phyloP scores from a whole-genome alignment of 345 rosid species.

The Eucalyptus viminalis region DNA sequence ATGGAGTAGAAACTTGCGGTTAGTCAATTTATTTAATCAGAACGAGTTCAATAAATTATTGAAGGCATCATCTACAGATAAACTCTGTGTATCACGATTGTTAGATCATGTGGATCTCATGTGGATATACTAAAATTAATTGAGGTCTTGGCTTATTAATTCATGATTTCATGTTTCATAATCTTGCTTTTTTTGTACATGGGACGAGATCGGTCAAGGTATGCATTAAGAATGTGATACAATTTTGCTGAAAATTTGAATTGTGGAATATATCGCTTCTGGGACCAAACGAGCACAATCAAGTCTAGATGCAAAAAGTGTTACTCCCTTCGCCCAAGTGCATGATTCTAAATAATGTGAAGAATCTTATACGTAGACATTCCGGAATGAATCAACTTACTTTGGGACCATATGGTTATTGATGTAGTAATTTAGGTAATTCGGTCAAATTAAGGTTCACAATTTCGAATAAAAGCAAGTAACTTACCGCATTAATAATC shows the following conservation, averaged over 20 bases:
- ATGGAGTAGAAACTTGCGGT: too few species aligned
- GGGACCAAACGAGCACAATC: background rate
- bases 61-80: rapidly evolving
- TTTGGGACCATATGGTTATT: background rate
- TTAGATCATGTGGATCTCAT: too few species aligned
- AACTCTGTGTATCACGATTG: rapidly evolving
- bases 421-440: background rate
- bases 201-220: rapidly evolving
- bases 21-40: too few species aligned
- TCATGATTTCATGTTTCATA: too few species aligned
- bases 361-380: background rate
- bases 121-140: too few species aligned
- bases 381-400: rapidly evolving
- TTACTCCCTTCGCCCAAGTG: background rate
- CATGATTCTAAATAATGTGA: background rate
- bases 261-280: too few species aligned
- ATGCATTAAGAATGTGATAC: too few species aligned
- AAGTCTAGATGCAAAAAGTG: rapidly evolving
- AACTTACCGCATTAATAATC: too few species aligned
- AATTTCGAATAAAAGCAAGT: rapidly evolving
- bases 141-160: rapidly evolving
- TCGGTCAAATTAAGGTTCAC: background rate
- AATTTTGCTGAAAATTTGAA: too few species aligned
- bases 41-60: too few species aligned
- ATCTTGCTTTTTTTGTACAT: too few species aligned